phyloP scores from a whole-genome alignment of 1,139 yeast species.

The Pichia sp. region DNA sequence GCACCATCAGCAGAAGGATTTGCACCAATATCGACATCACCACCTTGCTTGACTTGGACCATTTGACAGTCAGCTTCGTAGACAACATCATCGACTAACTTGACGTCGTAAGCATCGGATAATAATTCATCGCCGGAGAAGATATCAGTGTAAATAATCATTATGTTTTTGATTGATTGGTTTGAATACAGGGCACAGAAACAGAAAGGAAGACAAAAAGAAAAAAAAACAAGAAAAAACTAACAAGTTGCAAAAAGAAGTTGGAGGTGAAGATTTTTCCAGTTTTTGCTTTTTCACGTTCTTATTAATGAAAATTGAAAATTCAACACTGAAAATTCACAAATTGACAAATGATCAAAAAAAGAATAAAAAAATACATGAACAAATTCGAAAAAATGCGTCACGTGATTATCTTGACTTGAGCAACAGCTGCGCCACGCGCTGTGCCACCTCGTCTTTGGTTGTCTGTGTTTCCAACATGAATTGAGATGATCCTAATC shows the following conservation, averaged over 20 bases:
- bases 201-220: neutral
- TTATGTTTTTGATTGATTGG: constrained; percentile 8
- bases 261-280: neutral
- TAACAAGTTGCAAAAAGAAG: neutral
- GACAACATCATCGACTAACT: constrained; percentile 80
- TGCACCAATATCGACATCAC: constrained; percentile 96
- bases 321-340: neutral
- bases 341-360: neutral
- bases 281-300: neutral
- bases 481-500: neutral
- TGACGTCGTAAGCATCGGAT: constrained; percentile 93
- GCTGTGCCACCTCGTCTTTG: constrained; percentile 1
- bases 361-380: neutral
- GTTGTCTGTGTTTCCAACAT: neutral
- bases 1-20: constrained; percentile 99
- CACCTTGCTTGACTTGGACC: constrained; percentile 78
- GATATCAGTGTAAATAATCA: constrained; percentile 54
- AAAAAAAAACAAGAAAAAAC: neutral
- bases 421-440: neutral
- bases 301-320: neutral
- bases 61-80: constrained; percentile 95
- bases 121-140: constrained; percentile 92
- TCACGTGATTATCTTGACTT: no score
- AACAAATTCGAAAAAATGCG: neutral
- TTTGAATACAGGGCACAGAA: no score